A percentile compares a stretch with the other conserved stretches of the same genome.
phyloP scores from a whole-genome alignment of 1,139 yeast genomes.

The Hanseniaspora gamundiae region DNA sequence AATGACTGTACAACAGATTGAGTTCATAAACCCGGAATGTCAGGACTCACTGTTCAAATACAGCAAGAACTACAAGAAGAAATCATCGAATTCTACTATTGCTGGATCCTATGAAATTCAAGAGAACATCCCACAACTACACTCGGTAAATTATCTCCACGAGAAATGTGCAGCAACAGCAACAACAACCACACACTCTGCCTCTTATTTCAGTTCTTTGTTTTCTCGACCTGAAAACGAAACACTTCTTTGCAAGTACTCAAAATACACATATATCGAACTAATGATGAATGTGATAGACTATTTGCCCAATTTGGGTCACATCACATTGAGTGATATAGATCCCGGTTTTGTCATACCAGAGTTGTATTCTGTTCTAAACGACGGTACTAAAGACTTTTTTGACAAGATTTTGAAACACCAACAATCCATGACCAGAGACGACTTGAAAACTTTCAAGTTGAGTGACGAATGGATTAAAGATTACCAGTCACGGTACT shows the following conservation, averaged over 20 bases:
- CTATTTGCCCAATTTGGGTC: slow-evolving; percentile 25
- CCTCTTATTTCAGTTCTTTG: neutral
- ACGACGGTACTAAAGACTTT: slow-evolving; percentile 23
- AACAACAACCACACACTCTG: neutral
- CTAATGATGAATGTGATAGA: slow-evolving; percentile 29
- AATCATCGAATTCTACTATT: slow-evolving; percentile 12
- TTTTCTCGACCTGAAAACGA: slow-evolving; percentile 4
- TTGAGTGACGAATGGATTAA: slow-evolving; percentile 17
- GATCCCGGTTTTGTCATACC: slow-evolving; percentile 43
- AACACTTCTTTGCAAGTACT: slow-evolving; percentile 16
- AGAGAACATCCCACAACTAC: neutral
- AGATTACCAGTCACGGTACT: slow-evolving; percentile 19
- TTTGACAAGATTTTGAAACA: slow-evolving; percentile 22
- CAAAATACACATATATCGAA: slow-evolving; percentile 26
- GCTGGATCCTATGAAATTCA: slow-evolving; percentile 18
- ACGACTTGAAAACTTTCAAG: slow-evolving; percentile 21
- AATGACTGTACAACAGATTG: slow-evolving; percentile 18
- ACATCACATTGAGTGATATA: slow-evolving; percentile 31
- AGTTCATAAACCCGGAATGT: slow-evolving; percentile 22
- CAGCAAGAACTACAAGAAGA: slow-evolving; percentile 16
- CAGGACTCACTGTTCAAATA: slow-evolving; percentile 24
- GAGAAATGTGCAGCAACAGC: too few relatives aligned
- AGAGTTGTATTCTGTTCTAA: slow-evolving; percentile 26
- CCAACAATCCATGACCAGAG: slow-evolving; percentile 21
- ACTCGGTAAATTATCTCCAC: neutral